Evolutionary conservation across 1,139 yeast species (phyloP).

Genomic region (Kodamaea arcana): DNA sequence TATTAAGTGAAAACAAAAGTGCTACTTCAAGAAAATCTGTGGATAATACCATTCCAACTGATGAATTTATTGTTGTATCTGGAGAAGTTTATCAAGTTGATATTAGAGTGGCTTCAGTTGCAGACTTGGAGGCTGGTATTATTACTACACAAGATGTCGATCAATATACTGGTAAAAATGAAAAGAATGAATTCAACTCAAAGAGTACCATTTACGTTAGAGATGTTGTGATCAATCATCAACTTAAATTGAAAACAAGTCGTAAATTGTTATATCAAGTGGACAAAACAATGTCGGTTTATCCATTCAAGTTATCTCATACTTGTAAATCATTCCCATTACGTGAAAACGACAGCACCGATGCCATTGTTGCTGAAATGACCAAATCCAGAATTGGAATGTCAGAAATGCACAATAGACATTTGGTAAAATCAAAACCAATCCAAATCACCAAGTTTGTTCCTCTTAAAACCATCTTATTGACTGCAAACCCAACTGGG

Average conservation of each 20-base stretch:
- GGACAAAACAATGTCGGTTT: conserved; percentile 76
- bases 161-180: conserved; percentile 58
- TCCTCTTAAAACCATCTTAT: conserved; percentile 61
- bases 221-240: conserved; percentile 78
- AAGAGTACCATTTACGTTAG: conserved; percentile 76
- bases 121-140: conserved; percentile 56
- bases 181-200: conserved; percentile 48
- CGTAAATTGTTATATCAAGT: conserved; percentile 67
- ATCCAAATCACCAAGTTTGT: conserved; percentile 67
- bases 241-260: conserved; percentile 69
- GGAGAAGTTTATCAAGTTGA: conserved; percentile 91
- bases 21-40: conserved; percentile 38
- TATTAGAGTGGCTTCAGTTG: conserved; percentile 70
- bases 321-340: conserved; percentile 59
- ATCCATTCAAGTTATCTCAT: conserved; percentile 81
- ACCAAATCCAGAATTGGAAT: conserved; percentile 69
- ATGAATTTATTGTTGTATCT: conserved; percentile 64
- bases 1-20: conserved; percentile 18
- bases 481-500: conserved; percentile 61
- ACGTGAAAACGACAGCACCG: conserved; percentile 28
- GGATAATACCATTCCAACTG: conserved; percentile 52
- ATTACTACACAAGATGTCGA: conserved; percentile 65
- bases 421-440: conserved; percentile 71
- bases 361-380: conserved; percentile 37
- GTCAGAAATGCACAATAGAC: conserved; percentile 76